Base-by-base conservation (phyloP, 139 green algal genomes). In the Chlamydomonas sphaeroides region DNA sequence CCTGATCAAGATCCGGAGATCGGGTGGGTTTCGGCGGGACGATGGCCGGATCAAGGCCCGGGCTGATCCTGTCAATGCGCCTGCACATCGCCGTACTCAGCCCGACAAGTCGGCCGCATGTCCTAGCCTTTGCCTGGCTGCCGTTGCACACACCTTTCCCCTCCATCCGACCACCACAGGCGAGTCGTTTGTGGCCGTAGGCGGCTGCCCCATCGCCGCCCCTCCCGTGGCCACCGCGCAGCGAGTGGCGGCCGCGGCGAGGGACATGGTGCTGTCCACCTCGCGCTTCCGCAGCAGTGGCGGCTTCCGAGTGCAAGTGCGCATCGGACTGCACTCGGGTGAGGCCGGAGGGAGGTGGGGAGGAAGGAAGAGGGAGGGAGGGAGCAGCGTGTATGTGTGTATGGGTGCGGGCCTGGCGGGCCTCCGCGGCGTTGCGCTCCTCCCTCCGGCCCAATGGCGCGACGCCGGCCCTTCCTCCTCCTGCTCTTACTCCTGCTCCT, bases 241-340 rank as follows among this genome's bases (percentile, higher is more conserved):
- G 63, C 65, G 65, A 0, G 77, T 83, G 18, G 77, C 63, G 1
- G 18, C 38, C 17, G 66, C 45, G 18, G 65, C 65, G 59, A 45
- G 77, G 4, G 77, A 83, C 32, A 59, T 83, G 30, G 32, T 83
- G 5, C 42, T 82, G 39, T n/a, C 56, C 10, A 79, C 72, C 15
- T 41, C 72, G 36, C 72, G 72, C 25, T 79, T 59, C 39, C 56
- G 56, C 26, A 38, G 72, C 72, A 30, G 28, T 11, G 56, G 56
- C 25, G 72, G 72, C 28, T 68, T 79, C 38, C 26, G 56, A 11
- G 72, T 79, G 56, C 72, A 79, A 56, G 35, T 79, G 21, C 53
- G 72, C 18, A 17, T 79, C 11, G 72, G 72, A 26, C 56, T 79
- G 21, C 72, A 79, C 36, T 79, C 72, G 10, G 72, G 72, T 79